These are phyloP conservation scores for Fistulina hepatica DNA, from an alignment of 1,284 basidiomycete genomes.

Conservation along the genomic window DNA sequence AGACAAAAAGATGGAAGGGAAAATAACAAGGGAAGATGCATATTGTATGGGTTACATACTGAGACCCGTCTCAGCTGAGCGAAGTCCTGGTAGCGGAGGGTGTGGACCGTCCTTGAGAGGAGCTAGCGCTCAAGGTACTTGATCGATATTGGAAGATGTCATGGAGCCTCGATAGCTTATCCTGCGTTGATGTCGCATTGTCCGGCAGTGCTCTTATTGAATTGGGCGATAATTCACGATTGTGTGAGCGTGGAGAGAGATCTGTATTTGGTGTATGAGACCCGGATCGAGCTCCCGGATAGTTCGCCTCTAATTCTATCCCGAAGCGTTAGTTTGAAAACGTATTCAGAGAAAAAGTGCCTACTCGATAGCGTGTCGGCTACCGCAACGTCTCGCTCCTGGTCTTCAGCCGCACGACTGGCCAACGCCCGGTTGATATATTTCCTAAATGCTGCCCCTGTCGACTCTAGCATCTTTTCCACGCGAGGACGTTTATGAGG, in stretches of 20 bases:
- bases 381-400: slow-evolving; percentile 67
- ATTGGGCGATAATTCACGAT: no score
- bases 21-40: slow-evolving; percentile 10
- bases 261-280: no score
- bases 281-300: slow-evolving; percentile 15
- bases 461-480: slow-evolving; percentile 75
- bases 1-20: slow-evolving; percentile 7
- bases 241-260: no score
- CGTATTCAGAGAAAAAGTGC: slow-evolving; percentile 20
- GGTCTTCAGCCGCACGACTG: slow-evolving; percentile 75
- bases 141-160: slow-evolving; percentile 74
- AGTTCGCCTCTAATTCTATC: slow-evolving; percentile 58
- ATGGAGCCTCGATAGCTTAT: slow-evolving; percentile 63
- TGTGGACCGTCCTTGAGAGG: slow-evolving; percentile 35
- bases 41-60: slow-evolving; percentile 5
- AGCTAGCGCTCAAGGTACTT: slow-evolving; percentile 53
- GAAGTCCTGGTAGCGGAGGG: slow-evolving; percentile 21
- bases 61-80: slow-evolving; percentile 11
- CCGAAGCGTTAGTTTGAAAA: slow-evolving; percentile 8
- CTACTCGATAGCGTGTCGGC: slow-evolving; percentile 67
- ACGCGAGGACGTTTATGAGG: slow-evolving; percentile 82
- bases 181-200: no score
- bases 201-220: no score
- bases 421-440: slow-evolving; percentile 77
- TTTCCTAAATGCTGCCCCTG: slow-evolving; percentile 73